Evolutionary conservation across 108 stramenopile species (phyloP), one percentile per base, ranked within the genome.

Genomic region (Cyclotella choctawhatcheeana): DNA sequence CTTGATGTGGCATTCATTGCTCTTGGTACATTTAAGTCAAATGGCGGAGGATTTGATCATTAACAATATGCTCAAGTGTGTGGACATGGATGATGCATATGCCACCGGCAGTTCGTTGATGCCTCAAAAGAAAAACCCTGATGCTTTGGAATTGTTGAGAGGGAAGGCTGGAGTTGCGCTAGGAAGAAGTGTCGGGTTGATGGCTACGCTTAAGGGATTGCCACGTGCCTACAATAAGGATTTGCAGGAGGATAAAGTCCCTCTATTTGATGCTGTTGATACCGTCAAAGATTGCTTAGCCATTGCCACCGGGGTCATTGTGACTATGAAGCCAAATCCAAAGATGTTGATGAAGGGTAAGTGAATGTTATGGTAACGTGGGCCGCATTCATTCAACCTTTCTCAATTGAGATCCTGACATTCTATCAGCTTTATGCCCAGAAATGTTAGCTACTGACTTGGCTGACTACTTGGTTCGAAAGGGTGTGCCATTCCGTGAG

Each of bases 41-140:
- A 91, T 96, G 68, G 97, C 99, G 18, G 98, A 99, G 82, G 99
- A 99, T 86, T 75, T 98, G 60, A 99, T 99, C 67, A 97, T 99
- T 64, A 97, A 90, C 72, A 97, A 97, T 69, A 84, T 96, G 79
- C 80, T 92, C 67, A 86, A 84, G 76, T 89, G 90, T 58, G 94
- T 99, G 27, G 77, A 85, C n/a, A 93, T 99, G 43, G 92, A 92
- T 67, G 97, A 98, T 73, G 97, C 97, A 25, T 99, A 99, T 85
- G 92, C 97, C 18, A 99, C 99, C 17, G 99, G 99, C 58, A 95
- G 93, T 56, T 96, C 94, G 21, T 89, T 99, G 67, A 99, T 99
- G 99, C 99, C 99, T 6, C 99, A 99, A 84, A 99, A 99, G 97
- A 98, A 98, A 84, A 99, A 99, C 75, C 99, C 99, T 0, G 99